Conservation (phyloP, 1,284 basidiomycete genomes). For the Ceratorhiza oryzae-sativae region DNA sequence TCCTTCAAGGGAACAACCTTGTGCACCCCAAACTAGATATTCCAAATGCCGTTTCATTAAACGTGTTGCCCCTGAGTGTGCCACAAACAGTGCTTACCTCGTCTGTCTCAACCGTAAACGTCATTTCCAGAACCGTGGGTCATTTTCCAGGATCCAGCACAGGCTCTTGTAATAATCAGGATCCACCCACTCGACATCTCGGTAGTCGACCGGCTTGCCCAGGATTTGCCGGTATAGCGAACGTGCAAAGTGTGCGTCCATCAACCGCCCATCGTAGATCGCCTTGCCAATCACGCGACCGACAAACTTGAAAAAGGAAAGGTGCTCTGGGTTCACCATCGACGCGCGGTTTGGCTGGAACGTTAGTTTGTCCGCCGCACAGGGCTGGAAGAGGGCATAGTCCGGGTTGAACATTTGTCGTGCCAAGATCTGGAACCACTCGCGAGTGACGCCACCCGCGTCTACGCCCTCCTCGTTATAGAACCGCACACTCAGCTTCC, state of each 20-base stretch:
- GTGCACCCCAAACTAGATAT: conserved; percentile 80
- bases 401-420: conserved; percentile 99
- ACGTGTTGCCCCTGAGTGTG: conserved; percentile 18
- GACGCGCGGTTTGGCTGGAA: conserved; percentile 98
- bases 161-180: conserved; percentile 95
- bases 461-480: conserved; percentile 98
- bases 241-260: conserved; percentile 98
- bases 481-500: conserved; percentile 96
- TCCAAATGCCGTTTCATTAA: conserved; percentile 26
- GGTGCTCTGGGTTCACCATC: conserved; percentile 91
- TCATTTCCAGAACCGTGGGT: conserved; percentile 86
- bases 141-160: conserved; percentile 91
- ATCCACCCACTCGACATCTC: conserved; percentile 95
- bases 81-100: conserved; percentile 63
- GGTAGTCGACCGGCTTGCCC: conserved; percentile 89
- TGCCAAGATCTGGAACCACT: conserved; percentile 98
- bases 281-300: conserved; percentile 97
- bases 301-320: conserved; percentile 99
- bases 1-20: conserved; percentile 87
- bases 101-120: conserved; percentile 89
- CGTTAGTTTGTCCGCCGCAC: conserved; percentile 90
- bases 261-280: conserved; percentile 91
- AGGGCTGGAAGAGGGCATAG: conserved; percentile 97
- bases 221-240: conserved; percentile 94
- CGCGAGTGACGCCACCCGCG: conserved; percentile 96